phyloP scores from a whole-genome alignment of 805 yeast species.

The Ogataea pini region DNA sequence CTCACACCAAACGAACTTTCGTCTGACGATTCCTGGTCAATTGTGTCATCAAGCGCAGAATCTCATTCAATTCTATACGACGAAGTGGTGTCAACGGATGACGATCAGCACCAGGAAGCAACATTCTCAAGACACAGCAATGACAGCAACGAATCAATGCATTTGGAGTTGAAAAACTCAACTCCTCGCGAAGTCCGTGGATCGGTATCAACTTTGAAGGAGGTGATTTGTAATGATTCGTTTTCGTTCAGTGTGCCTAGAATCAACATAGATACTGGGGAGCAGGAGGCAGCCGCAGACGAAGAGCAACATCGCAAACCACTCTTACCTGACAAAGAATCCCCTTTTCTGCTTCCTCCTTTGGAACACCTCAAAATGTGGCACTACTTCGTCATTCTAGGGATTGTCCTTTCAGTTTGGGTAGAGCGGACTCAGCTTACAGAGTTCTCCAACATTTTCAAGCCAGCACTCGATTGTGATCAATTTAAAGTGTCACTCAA shows the following conservation, averaged over 20 bases:
- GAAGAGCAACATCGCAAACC: neutral
- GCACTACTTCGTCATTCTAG: conserved; percentile 16
- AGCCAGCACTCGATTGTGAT: conserved; percentile 11
- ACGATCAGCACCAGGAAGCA: conserved; percentile 10
- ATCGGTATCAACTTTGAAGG: conserved; percentile 23
- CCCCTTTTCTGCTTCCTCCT: neutral
- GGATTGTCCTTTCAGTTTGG: conserved; percentile 14
- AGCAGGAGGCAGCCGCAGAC: too few relatives aligned
- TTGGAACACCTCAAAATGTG: conserved; percentile 15
- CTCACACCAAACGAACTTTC: conserved; percentile 24
- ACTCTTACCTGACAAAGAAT: neutral
- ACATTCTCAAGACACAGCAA: conserved; percentile 2
- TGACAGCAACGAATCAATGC: conserved; percentile 1
- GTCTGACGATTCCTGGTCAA: conserved; percentile 28
- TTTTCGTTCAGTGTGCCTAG: conserved; percentile 20
- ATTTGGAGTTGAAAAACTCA: conserved; percentile 1
- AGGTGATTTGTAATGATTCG: conserved; percentile 11
- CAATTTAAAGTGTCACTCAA: conserved; percentile 6
- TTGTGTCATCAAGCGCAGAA: conserved; percentile 18
- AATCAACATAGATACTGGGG: conserved; percentile 6
- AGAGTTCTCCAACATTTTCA: conserved; percentile 6
- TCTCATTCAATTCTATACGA: conserved; percentile 14
- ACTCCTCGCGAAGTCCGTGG: conserved; percentile 11
- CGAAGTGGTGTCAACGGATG: conserved; percentile 26
- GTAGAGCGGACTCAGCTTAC: conserved; percentile 8